phyloP scores from a whole-genome alignment of 2,329 filamentous ascomycete genomes.

The Conoideocrella luteorostrata region DNA sequence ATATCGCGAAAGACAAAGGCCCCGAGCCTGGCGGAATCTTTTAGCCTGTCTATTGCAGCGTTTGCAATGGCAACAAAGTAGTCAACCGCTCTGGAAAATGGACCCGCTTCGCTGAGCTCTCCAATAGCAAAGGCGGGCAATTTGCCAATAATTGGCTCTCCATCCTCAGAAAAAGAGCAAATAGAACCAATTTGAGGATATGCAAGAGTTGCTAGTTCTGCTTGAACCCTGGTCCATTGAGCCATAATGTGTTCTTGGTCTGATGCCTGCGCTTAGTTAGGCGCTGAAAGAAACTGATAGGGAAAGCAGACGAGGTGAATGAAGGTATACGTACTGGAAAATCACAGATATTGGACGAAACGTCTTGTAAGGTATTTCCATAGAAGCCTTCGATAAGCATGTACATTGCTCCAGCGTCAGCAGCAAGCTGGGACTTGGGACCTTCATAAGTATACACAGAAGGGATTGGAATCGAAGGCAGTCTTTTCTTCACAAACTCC shows the following conservation, averaged over 20 bases:
- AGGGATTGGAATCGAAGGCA: constrained; percentile 10
- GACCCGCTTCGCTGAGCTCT: too few species aligned
- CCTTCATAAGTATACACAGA: constrained; percentile 15
- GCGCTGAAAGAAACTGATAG: too few species aligned
- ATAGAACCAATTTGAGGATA: constrained; percentile 20
- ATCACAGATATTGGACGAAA: constrained; percentile 12
- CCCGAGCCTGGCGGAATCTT: too few species aligned
- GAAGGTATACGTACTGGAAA: constrained; percentile 13
- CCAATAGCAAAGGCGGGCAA: too few species aligned
- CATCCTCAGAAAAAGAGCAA: constrained; percentile 10
- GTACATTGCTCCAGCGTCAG: constrained; percentile 15
- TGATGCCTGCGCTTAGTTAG: too few species aligned
- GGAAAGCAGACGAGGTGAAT: background rate
- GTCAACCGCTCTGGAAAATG: too few species aligned
- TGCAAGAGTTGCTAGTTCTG: constrained; percentile 6
- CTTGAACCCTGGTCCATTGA: background rate
- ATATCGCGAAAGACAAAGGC: constrained; percentile 23
- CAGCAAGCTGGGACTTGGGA: constrained; percentile 12
- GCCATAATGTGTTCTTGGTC: background rate
- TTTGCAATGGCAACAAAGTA: too few species aligned
- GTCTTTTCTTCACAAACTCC: constrained; percentile 11
- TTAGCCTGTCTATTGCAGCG: too few species aligned
- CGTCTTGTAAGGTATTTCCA: constrained; percentile 17
- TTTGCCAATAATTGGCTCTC: constrained; percentile 16
- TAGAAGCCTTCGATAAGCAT: constrained; percentile 22